Conservation (phyloP, 2,329 filamentous ascomycete genomes). For the Aspergillus persii region DNA sequence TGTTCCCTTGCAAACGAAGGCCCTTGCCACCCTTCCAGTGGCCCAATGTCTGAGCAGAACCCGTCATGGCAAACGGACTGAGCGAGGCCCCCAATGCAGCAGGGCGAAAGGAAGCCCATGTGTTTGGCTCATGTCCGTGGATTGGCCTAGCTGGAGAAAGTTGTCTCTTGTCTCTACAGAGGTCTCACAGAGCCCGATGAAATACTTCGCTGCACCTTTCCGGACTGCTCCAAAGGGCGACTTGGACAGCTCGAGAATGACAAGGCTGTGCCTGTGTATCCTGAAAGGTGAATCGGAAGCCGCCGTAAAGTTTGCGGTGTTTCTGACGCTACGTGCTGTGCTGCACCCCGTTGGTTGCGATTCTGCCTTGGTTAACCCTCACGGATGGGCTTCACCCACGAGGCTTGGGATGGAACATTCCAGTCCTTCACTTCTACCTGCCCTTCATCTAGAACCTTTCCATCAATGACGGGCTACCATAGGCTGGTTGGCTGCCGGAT, state of each 20-base stretch:
- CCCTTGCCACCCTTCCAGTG: not conserved
- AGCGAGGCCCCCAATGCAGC: too few relatives aligned
- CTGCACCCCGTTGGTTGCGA: not conserved
- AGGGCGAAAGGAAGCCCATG: not conserved
- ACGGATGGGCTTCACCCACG: not conserved
- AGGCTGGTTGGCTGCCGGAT: not conserved
- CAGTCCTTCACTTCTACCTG: not conserved
- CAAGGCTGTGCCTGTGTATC: not conserved
- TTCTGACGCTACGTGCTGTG: not conserved
- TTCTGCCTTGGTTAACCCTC: not conserved
- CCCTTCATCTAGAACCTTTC: not conserved
- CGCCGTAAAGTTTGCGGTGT: not conserved
- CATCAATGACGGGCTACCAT: not conserved
- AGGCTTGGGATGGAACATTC: not conserved
- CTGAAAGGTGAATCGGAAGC: not conserved
- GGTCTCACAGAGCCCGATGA: not conserved
- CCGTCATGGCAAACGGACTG: not conserved
- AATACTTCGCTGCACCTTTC: too few relatives aligned
- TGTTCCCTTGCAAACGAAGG: not conserved
- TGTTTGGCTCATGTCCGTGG: not conserved
- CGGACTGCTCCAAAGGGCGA: too few relatives aligned
- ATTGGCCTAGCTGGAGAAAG: not conserved
- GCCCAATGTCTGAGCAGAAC: not conserved
- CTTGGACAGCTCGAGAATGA: not conserved
- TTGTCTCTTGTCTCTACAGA: too few relatives aligned